phyloP scores from a whole-genome alignment of 2,329 filamentous ascomycete species.

The Calonectria honghensis region DNA sequence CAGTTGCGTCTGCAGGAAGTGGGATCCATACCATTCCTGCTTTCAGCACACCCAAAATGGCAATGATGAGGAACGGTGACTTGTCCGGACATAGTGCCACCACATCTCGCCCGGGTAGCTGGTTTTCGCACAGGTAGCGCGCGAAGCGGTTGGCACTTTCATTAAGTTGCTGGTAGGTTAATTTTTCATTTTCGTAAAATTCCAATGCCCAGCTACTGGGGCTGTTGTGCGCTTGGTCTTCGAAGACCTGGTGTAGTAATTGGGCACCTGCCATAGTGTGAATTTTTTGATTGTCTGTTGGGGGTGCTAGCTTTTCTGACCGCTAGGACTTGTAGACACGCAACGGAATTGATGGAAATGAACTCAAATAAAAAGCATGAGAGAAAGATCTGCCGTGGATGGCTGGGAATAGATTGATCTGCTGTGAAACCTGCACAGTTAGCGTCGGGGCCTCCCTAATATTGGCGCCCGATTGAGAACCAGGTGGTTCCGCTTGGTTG shows the following conservation, averaged over 20 bases:
- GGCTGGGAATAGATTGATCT: no score
- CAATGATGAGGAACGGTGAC: not conserved
- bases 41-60: not conserved
- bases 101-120: not conserved
- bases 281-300: no score
- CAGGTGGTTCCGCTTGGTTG: no score
- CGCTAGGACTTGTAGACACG: no score
- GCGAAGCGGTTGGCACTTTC: conserved; percentile 1
- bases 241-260: not conserved
- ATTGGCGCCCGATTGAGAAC: no score
- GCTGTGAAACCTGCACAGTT: no score
- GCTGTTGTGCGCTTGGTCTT: not conserved
- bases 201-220: not conserved
- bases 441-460: no score
- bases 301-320: no score
- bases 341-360: no score
- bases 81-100: not conserved
- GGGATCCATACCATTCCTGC: conserved; percentile 1
- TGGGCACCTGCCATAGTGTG: not conserved
- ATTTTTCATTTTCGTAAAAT: not conserved
- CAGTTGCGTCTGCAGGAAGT: not conserved
- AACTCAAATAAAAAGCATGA: no score
- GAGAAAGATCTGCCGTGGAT: no score
- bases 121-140: not conserved
- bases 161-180: not conserved